A percentile compares a stretch with the other conserved stretches of the same genome.
Evolutionary conservation across 2,329 filamentous ascomycete species (phyloP).

Genomic region (Zarea fungicola): DNA sequence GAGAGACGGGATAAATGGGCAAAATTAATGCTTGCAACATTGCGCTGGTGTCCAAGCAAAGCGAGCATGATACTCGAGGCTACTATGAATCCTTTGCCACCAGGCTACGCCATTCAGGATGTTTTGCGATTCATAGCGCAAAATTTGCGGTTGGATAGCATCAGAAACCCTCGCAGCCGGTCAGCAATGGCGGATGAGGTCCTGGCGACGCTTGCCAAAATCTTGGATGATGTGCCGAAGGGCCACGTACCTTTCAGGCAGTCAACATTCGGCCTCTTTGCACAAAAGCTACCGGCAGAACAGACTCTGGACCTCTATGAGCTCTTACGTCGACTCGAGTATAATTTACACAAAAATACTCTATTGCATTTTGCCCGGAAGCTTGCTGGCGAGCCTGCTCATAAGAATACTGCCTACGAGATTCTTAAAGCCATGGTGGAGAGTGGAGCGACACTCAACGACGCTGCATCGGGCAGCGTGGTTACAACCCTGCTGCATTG

Average conservation of each 20-base stretch:
- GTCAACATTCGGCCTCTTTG: slow-evolving; percentile 30
- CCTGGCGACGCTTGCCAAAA: slow-evolving; percentile 24
- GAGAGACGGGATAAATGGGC: slow-evolving; percentile 27
- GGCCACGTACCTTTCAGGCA: slow-evolving; percentile 33
- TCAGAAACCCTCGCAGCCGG: slow-evolving; percentile 19
- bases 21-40: slow-evolving; percentile 30
- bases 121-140: slow-evolving; percentile 27
- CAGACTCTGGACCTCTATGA: slow-evolving; percentile 32
- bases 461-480: slow-evolving; percentile 43
- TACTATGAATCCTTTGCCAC: slow-evolving; percentile 31
- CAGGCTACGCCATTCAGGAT: slow-evolving; percentile 35
- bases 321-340: slow-evolving; percentile 24
- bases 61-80: slow-evolving; percentile 30
- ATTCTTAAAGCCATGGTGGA: slow-evolving; percentile 35
- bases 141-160: slow-evolving; percentile 16
- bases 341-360: slow-evolving; percentile 37
- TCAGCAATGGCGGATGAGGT: slow-evolving; percentile 24
- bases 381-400: slow-evolving; percentile 34
- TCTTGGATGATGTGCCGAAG: slow-evolving; percentile 25
- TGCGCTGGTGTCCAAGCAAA: slow-evolving; percentile 28
- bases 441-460: slow-evolving; percentile 39
- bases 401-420: slow-evolving; percentile 39
- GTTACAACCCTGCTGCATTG: slow-evolving; percentile 55
- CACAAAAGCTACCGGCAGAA: slow-evolving; percentile 24
- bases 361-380: slow-evolving; percentile 42